Conservation (phyloP, 1,139 yeast genomes). For the Pichia sp. region DNA sequence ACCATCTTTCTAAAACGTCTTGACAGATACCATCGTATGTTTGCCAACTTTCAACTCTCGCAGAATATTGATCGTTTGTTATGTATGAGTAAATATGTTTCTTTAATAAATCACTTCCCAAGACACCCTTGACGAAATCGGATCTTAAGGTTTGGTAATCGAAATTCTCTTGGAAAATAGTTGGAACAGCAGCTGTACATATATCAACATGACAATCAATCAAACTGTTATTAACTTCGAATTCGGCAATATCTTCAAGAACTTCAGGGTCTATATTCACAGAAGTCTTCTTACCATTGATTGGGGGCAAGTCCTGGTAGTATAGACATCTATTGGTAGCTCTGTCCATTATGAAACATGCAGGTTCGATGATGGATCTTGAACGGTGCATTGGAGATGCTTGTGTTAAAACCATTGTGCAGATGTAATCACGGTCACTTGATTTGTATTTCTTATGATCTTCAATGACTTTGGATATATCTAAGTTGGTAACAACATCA, state of each 20-base stretch:
- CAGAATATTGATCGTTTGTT: conserved; percentile 75
- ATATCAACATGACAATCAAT: conserved; percentile 97
- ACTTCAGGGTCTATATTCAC: conserved; percentile 82
- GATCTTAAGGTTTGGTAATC: conserved; percentile 85
- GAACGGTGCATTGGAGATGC: conserved; percentile 88
- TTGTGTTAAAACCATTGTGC: conserved; percentile 88
- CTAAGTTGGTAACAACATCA: conserved; percentile 90
- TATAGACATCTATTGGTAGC: conserved; percentile 74
- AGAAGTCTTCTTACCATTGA: conserved; percentile 43
- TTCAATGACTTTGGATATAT: conserved; percentile 68
- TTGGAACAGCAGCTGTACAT: conserved; percentile 93
- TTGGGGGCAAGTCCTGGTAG: conserved; percentile 72
- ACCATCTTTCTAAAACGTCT: conserved; percentile 87
- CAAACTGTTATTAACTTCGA: conserved; percentile 81
- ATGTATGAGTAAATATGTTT: conserved; percentile 90
- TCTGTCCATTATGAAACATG: conserved; percentile 78
- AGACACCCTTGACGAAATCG: conserved; percentile 89
- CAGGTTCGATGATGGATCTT: conserved; percentile 75
- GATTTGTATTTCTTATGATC: conserved; percentile 71
- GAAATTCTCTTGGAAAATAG: conserved; percentile 92
- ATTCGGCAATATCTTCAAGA: conserved; percentile 73
- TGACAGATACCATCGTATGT: conserved; percentile 92
- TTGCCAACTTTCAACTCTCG: conserved; percentile 91
- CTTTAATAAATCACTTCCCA: conserved; percentile 86
- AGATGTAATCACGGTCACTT: conserved; percentile 83